phyloP scores from a whole-genome alignment of 1,284 basidiomycete species.

The Hypsizygus ulmarius region DNA sequence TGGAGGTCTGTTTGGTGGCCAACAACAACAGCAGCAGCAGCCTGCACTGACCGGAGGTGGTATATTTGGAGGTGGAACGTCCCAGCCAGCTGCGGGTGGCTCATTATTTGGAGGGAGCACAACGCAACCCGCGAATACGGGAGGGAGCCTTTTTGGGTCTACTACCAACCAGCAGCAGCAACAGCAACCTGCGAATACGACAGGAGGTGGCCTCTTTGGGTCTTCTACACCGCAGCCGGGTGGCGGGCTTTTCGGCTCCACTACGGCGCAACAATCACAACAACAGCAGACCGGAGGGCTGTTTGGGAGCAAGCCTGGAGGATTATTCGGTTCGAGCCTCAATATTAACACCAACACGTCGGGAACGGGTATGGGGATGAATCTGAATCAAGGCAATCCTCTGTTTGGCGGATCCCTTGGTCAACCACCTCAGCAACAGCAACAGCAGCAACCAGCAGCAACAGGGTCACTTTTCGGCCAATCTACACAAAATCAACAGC shows the following conservation, averaged over 20 bases:
- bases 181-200: slow-evolving; percentile 8
- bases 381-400: slow-evolving; percentile 18
- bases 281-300: no score
- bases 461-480: slow-evolving; percentile 20
- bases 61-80: slow-evolving; percentile 31
- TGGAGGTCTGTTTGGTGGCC: slow-evolving; percentile 15
- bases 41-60: slow-evolving; percentile 23
- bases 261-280: slow-evolving; percentile 19
- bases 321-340: slow-evolving; percentile 24
- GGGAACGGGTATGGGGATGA: slow-evolving; percentile 21
- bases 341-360: slow-evolving; percentile 18
- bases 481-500: slow-evolving; percentile 13
- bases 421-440: slow-evolving; percentile 16
- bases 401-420: slow-evolving; percentile 28
- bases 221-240: slow-evolving; percentile 16
- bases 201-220: slow-evolving; percentile 15
- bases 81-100: slow-evolving; percentile 18
- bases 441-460: slow-evolving; percentile 24
- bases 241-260: slow-evolving; percentile 32
- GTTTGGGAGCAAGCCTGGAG: slow-evolving; percentile 16
- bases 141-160: slow-evolving; percentile 22
- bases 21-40: slow-evolving; percentile 15
- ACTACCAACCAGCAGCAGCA: slow-evolving; percentile 8
- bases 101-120: slow-evolving; percentile 30
- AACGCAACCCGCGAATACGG: slow-evolving; percentile 21